phyloP scores from a whole-genome alignment of 1,284 basidiomycete species.

The Ustilago trichophora region DNA sequence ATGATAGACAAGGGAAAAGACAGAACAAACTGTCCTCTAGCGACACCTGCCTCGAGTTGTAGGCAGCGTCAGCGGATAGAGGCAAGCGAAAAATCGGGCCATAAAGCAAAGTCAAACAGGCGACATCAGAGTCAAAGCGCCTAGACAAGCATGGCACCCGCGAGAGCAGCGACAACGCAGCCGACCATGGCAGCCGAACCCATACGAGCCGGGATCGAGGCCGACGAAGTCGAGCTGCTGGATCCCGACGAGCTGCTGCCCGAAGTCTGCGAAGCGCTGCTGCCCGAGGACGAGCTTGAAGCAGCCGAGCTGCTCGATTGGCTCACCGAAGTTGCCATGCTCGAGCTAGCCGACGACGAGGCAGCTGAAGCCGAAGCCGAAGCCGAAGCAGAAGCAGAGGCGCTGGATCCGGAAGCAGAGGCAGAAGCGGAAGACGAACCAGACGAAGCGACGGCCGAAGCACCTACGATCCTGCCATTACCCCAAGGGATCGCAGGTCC shows the following conservation, averaged over 20 bases:
- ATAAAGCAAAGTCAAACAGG: neutral
- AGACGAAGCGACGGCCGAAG: slow-evolving; percentile 8
- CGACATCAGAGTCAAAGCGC: neutral
- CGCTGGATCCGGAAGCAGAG: slow-evolving; percentile 3
- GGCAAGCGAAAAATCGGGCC: neutral
- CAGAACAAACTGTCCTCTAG: no score
- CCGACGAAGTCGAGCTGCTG: slow-evolving; percentile 22
- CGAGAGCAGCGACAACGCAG: slow-evolving; percentile 30
- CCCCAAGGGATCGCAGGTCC: slow-evolving; percentile 75
- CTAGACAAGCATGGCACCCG: slow-evolving; percentile 27
- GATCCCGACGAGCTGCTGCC: slow-evolving; percentile 8
- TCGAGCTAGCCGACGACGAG: neutral
- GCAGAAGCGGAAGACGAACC: slow-evolving; percentile 9
- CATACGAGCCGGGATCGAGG: slow-evolving; percentile 10
- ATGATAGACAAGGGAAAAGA: slow-evolving; percentile 1
- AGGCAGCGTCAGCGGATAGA: no score
- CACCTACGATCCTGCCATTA: slow-evolving; percentile 71
- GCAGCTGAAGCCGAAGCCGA: slow-evolving; percentile 4
- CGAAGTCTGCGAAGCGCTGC: slow-evolving; percentile 14
- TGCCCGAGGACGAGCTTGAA: slow-evolving; percentile 13
- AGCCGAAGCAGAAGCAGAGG: slow-evolving; percentile 10
- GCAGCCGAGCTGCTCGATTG: slow-evolving; percentile 1
- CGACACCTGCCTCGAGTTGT: no score
- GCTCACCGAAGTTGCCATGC: slow-evolving; percentile 8
- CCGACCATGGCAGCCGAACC: slow-evolving; percentile 35